Conservation (phyloP, 164 flowering plant genomes). For the Magnolia officinalis region DNA sequence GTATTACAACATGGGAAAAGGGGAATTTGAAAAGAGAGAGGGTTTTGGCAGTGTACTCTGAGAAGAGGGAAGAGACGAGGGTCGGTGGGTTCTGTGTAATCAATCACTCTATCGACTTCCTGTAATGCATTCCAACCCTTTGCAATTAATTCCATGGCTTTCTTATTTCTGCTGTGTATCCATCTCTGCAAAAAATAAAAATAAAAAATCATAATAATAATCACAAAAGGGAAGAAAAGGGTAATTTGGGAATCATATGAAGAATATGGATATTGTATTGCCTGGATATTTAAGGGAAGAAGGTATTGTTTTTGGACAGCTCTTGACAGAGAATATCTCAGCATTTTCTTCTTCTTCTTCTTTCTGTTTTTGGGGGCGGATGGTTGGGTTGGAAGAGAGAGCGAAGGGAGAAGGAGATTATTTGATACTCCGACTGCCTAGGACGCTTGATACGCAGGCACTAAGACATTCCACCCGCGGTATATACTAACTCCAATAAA, state of each 20-base stretch:
- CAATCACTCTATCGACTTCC: constrained; percentile 91
- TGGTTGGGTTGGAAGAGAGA: no score
- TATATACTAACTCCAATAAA: no score
- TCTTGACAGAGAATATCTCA: neutral
- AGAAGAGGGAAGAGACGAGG: constrained; percentile 78
- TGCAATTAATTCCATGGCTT: constrained; percentile 76
- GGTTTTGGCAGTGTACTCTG: constrained; percentile 19
- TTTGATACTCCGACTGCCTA: no score
- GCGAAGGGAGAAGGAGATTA: no score
- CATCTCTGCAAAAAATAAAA: constrained; percentile 39
- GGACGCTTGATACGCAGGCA: no score
- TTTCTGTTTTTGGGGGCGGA: no score
- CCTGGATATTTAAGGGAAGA: neutral
- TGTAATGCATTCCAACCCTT: constrained; percentile 85
- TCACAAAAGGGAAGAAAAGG: neutral
- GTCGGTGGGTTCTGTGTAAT: constrained; percentile 67
- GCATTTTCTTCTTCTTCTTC: neutral
- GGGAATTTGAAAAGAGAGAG: neutral
- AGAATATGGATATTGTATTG: neutral
- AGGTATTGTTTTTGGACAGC: neutral
- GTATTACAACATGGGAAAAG: neutral
- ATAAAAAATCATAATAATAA: neutral
- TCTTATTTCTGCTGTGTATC: constrained; percentile 81
- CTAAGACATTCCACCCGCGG: no score
- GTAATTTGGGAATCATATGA: neutral